A percentile compares a stretch with the other conserved stretches of the same genome.
Evolutionary conservation across 495 filamentous ascomycete species (phyloP).

Genomic region (Aspergillus panamensis): DNA sequence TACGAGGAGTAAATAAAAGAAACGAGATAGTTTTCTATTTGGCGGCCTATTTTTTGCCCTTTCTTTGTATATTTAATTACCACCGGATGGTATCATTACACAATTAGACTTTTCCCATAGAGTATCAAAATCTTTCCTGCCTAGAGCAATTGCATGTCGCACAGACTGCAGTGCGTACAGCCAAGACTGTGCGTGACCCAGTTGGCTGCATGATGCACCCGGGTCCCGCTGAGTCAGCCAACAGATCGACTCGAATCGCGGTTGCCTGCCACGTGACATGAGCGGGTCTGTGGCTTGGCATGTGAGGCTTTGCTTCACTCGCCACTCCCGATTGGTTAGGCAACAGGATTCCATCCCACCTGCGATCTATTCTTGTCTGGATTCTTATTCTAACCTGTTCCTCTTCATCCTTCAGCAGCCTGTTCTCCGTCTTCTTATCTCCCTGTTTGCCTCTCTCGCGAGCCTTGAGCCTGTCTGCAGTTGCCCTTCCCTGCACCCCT

Average conservation of each 20-base stretch:
- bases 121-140: neutral
- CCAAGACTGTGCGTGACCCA: neutral
- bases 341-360: conserved; percentile 46
- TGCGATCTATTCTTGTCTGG: conserved; percentile 15
- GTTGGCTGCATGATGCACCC: neutral
- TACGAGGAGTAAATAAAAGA: neutral
- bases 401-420: conserved; percentile 14
- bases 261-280: conserved; percentile 42
- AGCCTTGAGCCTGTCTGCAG: conserved; percentile 7
- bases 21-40: neutral
- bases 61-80: conserved; percentile 9
- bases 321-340: conserved; percentile 45
- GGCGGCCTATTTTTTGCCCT: neutral
- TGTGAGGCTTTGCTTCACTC: conserved; percentile 29
- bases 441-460: conserved; percentile 11
- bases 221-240: neutral
- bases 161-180: no score
- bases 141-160: neutral
- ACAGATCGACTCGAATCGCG: conserved; percentile 27
- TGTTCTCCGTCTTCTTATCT: conserved; percentile 1
- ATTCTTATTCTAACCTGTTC: conserved; percentile 29
- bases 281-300: conserved; percentile 24
- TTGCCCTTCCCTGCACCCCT: neutral
- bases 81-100: neutral
- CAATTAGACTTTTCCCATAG: neutral